A percentile compares a stretch with the other conserved stretches of the same genome.
Conservation (phyloP, 2,329 filamentous ascomycete species). For the Pseudogymnoascus sp. region DNA sequence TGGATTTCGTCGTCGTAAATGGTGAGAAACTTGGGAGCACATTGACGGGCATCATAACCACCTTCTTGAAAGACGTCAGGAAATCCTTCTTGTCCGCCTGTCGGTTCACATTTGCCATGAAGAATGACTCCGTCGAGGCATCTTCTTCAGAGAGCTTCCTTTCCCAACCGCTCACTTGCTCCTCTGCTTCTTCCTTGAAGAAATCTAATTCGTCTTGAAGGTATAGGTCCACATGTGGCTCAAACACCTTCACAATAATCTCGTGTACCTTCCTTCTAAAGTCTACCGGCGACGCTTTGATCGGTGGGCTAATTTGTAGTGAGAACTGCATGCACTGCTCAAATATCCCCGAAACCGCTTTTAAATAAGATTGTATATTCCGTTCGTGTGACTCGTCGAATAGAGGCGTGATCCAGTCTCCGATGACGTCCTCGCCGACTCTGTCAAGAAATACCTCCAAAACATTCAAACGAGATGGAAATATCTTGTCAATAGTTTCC, state of each 20-base stretch:
- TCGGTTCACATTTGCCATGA: slow-evolving; percentile 90
- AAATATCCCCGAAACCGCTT: slow-evolving; percentile 79
- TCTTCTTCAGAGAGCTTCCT: slow-evolving; percentile 87
- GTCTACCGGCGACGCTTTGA: slow-evolving; percentile 47
- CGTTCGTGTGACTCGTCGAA: slow-evolving; percentile 80
- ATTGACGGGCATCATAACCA: slow-evolving; percentile 97
- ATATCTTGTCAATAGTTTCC: slow-evolving; percentile 71
- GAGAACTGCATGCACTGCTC: slow-evolving; percentile 77
- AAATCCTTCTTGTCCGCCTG: slow-evolving; percentile 97
- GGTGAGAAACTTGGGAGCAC: slow-evolving; percentile 66
- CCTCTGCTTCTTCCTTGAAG: slow-evolving; percentile 69
- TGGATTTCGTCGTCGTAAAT: slow-evolving; percentile 40
- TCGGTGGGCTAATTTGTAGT: slow-evolving; percentile 60
- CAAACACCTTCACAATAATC: slow-evolving; percentile 67
- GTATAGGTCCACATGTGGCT: slow-evolving; percentile 89
- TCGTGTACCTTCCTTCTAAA: slow-evolving; percentile 59
- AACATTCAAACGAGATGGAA: slow-evolving; percentile 61
- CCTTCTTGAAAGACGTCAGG: slow-evolving; percentile 91
- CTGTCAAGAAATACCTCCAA: slow-evolving; percentile 75
- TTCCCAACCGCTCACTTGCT: slow-evolving; percentile 79
- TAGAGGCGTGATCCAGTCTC: slow-evolving; percentile 78
- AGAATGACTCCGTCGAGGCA: slow-evolving; percentile 82
- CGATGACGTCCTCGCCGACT: slow-evolving; percentile 69
- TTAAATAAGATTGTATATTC: slow-evolving; percentile 70
- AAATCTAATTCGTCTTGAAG: slow-evolving; percentile 83